Conservation (phyloP, 306 rosid genomes). For the Prosopis cineraria region DNA sequence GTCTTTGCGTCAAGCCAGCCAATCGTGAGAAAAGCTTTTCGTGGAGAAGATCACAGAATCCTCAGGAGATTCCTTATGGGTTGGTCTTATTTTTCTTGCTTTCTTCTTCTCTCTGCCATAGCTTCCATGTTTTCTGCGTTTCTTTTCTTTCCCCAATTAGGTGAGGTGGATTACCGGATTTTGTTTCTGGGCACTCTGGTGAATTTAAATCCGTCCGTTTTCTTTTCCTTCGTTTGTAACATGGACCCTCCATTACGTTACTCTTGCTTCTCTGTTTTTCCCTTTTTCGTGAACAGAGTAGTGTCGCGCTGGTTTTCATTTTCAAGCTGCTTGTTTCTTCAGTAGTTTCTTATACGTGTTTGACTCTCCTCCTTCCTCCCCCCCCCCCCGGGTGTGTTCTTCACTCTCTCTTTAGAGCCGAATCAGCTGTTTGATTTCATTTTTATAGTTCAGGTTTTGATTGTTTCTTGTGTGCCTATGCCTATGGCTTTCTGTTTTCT, state of each 20-base stretch:
- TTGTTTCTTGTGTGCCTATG: neutral
- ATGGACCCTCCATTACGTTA: neutral
- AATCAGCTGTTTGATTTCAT: neutral
- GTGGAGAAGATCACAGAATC: neutral
- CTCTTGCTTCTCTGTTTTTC: neutral
- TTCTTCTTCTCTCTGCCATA: neutral
- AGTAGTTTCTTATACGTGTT: neutral
- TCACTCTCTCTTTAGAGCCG: neutral
- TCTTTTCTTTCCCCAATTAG: neutral
- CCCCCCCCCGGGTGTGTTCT: neutral
- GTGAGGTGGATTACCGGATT: neutral
- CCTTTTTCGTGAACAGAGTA: neutral
- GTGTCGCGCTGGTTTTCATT: neutral
- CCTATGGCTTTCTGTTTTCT: neutral
- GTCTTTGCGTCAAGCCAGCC: neutral
- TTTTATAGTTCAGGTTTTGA: neutral
- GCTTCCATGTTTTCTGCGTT: neutral
- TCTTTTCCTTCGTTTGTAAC: neutral
- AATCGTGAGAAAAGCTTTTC: neutral
- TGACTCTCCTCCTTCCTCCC: neutral
- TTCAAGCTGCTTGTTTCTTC: neutral
- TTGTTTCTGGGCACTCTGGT: neutral
- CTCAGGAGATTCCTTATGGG: slow-evolving; percentile 1
- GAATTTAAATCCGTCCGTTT: neutral
- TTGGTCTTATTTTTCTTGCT: neutral